Evolutionary conservation across 768 basidiomycete genomes (phyloP), one percentile per base, ranked within the genome.

Genomic region (Macrolepiota fuliginosa): DNA sequence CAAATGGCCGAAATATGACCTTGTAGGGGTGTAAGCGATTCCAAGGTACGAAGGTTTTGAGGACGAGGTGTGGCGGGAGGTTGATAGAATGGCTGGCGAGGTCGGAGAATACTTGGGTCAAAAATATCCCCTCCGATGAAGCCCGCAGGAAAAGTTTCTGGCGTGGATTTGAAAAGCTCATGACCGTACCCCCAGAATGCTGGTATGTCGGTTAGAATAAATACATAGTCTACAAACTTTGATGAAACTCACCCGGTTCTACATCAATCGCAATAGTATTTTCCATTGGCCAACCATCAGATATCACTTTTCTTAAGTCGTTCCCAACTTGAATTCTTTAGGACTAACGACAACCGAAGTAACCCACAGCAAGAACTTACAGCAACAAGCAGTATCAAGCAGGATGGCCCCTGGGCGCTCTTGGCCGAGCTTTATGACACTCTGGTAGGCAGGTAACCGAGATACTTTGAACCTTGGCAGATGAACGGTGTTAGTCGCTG

Each of bases 181-280:
- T 89, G 86, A 1, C 88, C 88, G 3, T 81, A 74, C 3, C 83
- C 75, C 87, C 86, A 88, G 63, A 85, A 83, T 12, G 72, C 87
- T 87, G 35, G 7, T 5, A 32, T 32, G 29, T 12, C 6, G 42
- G 17, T 32, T 19, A n/a, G n/a, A 6, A 9, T 22, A 7, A n/a
- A 5, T 7, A 7, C 7, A 32, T n/a, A 45, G 17, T 19, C 1
- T 9, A 45, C 15, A 19, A 15, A 17, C 19, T 15, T 19, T 15
- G 3, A 19, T n/a, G 19, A 15, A n/a, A 45, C 56, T 37, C 29
- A 76, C 77, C 72, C 70, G 62, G 65, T 5, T 66, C 64, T 12
- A 80, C 65, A 62, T 79, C 79, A 19, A 71, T 75, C 4, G 70
- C 78, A 11, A 80, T 68, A 10, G 71, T 66, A 62, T 75, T 72